These are phyloP conservation scores for Fusarium denticulatum DNA, from an alignment of 2,329 filamentous ascomycete species.

Conservation along the genomic window DNA sequence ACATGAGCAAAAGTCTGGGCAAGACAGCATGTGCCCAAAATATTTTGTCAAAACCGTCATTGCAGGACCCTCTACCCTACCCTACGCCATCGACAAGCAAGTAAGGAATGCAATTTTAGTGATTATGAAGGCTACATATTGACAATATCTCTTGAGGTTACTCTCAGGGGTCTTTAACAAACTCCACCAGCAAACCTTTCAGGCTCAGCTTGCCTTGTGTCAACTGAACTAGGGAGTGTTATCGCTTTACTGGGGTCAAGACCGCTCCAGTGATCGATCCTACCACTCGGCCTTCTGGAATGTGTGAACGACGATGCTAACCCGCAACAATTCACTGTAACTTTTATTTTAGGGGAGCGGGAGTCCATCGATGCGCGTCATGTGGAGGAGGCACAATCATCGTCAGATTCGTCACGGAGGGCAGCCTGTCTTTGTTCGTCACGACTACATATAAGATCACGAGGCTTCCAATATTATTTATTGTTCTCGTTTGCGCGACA, in stretches of 20 bases:
- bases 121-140: background rate
- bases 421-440: background rate
- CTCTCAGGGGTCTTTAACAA: constrained; percentile 20
- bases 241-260: constrained; percentile 21
- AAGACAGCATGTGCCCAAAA: constrained; percentile 20
- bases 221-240: background rate
- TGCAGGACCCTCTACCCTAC: constrained; percentile 1
- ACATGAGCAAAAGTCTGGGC: constrained; percentile 9
- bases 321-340: constrained; percentile 11
- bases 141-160: constrained; percentile 17
- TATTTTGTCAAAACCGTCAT: background rate
- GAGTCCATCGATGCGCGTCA: constrained; percentile 8
- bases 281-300: constrained; percentile 39
- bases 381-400: constrained; percentile 5
- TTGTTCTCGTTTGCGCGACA: background rate
- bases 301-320: constrained; percentile 32
- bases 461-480: background rate
- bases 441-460: background rate
- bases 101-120: constrained; percentile 7
- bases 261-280: constrained; percentile 28
- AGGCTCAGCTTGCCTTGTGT: constrained; percentile 11
- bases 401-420: background rate
- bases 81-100: background rate
- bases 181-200: constrained; percentile 22
- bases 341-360: constrained; percentile 32